These are phyloP conservation scores for Euryodendron excelsum DNA, from an alignment of 148 eudicot genomes.

Conservation along the genomic window DNA sequence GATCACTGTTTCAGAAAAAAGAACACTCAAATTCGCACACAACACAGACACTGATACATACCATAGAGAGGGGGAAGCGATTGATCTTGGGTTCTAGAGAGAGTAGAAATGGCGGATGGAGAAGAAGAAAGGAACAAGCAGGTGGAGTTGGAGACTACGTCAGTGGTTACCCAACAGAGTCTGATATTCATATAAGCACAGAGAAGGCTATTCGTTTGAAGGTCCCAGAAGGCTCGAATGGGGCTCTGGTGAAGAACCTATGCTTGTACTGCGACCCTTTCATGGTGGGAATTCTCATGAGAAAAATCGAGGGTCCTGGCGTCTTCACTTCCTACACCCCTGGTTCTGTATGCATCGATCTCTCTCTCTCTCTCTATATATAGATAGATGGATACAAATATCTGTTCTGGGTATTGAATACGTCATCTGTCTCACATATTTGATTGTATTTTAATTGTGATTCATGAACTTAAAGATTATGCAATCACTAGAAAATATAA, in stretches of 20 bases:
- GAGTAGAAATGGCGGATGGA: background rate
- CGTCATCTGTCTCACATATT: too few species aligned
- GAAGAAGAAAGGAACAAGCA: constrained; percentile 5
- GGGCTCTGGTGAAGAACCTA: constrained; percentile 8
- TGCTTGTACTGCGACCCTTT: constrained; percentile 9
- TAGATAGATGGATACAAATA: too few species aligned
- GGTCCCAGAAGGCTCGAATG: background rate
- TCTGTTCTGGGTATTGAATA: too few species aligned
- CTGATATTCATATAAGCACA: background rate
- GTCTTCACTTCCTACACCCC: background rate
- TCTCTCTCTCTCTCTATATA: background rate
- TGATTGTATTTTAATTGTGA: too few species aligned
- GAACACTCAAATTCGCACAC: too few species aligned
- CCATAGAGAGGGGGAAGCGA: background rate
- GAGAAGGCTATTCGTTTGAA: background rate
- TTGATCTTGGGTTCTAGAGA: background rate
- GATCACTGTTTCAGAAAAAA: too few species aligned
- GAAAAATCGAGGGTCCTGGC: background rate
- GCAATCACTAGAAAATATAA: too few species aligned
- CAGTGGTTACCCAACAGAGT: background rate
- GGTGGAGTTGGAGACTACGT: background rate
- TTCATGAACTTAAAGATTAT: too few species aligned
- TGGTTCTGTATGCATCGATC: background rate
- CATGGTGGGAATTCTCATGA: background rate
- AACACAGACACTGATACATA: too few species aligned